Base-by-base conservation (phyloP, 441 rosid species). In the Adansonia rubrostipa region DNA sequence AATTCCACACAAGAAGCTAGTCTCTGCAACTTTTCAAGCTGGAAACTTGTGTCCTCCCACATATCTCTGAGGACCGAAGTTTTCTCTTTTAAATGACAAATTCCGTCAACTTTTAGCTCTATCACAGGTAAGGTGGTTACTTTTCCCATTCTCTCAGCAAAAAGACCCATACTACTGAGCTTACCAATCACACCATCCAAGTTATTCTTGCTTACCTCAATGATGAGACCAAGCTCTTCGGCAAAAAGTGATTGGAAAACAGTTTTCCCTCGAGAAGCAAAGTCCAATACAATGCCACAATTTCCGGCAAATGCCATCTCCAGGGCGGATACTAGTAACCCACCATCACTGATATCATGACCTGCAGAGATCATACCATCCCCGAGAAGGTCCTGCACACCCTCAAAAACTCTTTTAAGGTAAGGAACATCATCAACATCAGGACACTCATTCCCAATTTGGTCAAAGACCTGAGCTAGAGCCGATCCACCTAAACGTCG, bases 281-380 rank as follows among this genome's bases (percentile, higher is more conserved):
- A 83, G 82, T 88, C 79, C 77, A 96, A 79, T 67, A 20, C 76
- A 65, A 92, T 81, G 51, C 99, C 98, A 84, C 81, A 87, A 80
- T 96, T 92, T 73, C 99, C 99, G 79, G 97, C 97, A 88, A 92
- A 94, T 65, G 99, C 93, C 99, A 96, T 96, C 84, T 96, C 99
- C 78, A 96, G 72, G 71, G 89, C 91, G 24, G 92, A 85, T 40
- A 92, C 89, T 71, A 94, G 72, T 11, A 92, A 83, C 74, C 98
- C 99, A 64, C 99, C 99, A 82, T 96, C 99, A 63, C 99, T 94
- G 64, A 96, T 91, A 84, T 96, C 99, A 57, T 96, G 99, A 74
- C 98, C 99, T 0, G 96, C 89, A 45, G 92, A 94, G 76, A 92
- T 87, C 67, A 92, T 80, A 48, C 87, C 85, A 33, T 87, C 83